Evolutionary conservation across 2,329 filamentous ascomycete genomes (phyloP).

Genomic region (Zymoseptoria passerinii): DNA sequence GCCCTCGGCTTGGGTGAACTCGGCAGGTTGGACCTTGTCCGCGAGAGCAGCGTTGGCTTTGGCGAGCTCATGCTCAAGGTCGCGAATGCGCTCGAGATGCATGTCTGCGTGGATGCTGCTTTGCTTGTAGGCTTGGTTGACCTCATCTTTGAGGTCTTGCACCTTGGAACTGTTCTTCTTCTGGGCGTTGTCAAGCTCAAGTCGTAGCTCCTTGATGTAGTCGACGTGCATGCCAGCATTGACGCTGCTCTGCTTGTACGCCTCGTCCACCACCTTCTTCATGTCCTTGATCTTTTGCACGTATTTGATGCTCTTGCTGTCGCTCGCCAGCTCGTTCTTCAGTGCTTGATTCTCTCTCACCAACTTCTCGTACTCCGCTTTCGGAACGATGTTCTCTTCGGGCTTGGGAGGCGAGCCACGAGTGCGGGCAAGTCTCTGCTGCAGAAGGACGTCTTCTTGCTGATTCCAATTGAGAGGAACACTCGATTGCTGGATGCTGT

Average conservation of each 20-base stretch:
- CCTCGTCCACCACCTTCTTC: conserved; percentile 19
- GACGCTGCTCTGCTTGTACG: conserved; percentile 25
- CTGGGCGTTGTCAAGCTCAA: conserved; percentile 15
- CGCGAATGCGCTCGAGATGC: conserved; percentile 14
- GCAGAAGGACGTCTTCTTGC: conserved; percentile 23
- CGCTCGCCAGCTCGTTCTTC: not conserved
- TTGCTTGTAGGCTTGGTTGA: conserved; percentile 19
- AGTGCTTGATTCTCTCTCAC: not conserved
- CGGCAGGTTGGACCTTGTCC: conserved; percentile 3
- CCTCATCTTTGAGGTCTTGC: conserved; percentile 14
- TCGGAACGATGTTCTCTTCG: not conserved
- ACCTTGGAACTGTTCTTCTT: conserved; percentile 18
- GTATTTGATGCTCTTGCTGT: conserved; percentile 6
- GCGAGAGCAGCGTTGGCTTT: conserved; percentile 5
- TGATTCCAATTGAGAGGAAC: conserved; percentile 22
- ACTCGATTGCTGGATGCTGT: conserved; percentile 10
- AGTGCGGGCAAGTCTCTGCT: conserved; percentile 22
- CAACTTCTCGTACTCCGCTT: not conserved
- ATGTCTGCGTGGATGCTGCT: conserved; percentile 16
- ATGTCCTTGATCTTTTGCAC: conserved; percentile 20
- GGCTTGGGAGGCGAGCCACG: not conserved
- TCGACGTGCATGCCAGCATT: conserved; percentile 22
- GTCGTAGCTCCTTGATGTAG: conserved; percentile 16
- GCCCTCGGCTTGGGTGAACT: conserved; percentile 29
- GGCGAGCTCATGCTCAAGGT: conserved; percentile 16